Evolutionary conservation across 2,329 filamentous ascomycete genomes (phyloP), one percentile per base, ranked within the genome.

Genomic region (Orbilia ellipsospora): DNA sequence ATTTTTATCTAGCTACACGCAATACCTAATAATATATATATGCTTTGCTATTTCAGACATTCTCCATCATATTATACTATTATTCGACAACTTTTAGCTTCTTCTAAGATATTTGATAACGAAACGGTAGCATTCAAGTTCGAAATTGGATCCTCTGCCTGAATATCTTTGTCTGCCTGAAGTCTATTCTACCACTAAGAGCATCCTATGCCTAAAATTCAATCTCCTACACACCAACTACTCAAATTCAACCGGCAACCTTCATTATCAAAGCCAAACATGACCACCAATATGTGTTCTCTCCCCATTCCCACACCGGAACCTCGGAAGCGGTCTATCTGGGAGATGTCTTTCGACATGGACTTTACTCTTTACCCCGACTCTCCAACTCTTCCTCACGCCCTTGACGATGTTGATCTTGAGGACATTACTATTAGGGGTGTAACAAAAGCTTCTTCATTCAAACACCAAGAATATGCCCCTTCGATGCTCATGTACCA

Each of bases 291-390:
- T 48, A 45, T 63, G 51, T 59, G 7, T 18, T 51, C 64, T 13
- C 63, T 64, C 12, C 63, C 57, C 36, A 51, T 74, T 7, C 52
- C 63, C 50, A 52, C 57, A 8, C 42, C 52, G 1, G 63, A 64
- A 44, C 48, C 45, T 50, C 70, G 70, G 28, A 68, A 40, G 15
- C 44, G 20, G 8, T 68, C 70, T 1, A 68, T 74, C 51, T 74
- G 62, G 54, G 63, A 68, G 28, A 52, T 68, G 10, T n/a, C 63
- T 2, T 54, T 68, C 40, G 63, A 48, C 6, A 44, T 10, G 23
- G 70, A 74, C 28, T 74, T 66, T 36, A 54, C 52, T 15, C 70
- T 74, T 12, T 74, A 74, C 26, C 42, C 56, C 8, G 70, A 74
- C 20, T 66, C 61, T 4, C 69, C 69, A 44, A 62, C 61, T 5